phyloP scores from a whole-genome alignment of 441 rosid genomes.

The Kokia cookei region DNA sequence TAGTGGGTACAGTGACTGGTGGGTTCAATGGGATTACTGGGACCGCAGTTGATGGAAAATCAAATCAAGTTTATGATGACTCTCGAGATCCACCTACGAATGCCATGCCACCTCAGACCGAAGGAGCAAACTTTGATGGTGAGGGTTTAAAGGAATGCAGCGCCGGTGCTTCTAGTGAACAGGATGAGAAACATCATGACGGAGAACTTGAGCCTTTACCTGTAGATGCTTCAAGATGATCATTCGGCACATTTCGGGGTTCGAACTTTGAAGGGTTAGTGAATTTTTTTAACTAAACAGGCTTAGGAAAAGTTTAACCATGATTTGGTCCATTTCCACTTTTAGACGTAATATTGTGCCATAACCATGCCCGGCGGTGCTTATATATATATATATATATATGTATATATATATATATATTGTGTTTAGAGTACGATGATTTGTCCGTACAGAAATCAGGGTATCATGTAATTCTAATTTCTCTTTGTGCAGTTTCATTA shows the following conservation, averaged over 20 bases:
- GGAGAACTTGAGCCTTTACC: conserved; percentile 12
- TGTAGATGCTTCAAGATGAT: conserved; percentile 27
- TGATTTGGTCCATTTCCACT: conserved; percentile 9
- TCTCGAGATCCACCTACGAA: conserved; percentile 10
- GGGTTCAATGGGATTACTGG: conserved; percentile 19
- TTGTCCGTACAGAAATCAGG: conserved; percentile 17
- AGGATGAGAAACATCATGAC: conserved; percentile 9
- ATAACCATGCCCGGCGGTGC: conserved; percentile 14
- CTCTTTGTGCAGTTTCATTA: neutral
- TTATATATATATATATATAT: too few species aligned
- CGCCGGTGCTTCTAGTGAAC: conserved; percentile 14
- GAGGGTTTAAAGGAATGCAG: conserved; percentile 11
- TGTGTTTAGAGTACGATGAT: conserved; percentile 14
- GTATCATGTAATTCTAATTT: conserved; percentile 9
- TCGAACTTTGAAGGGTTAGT: conserved; percentile 13
- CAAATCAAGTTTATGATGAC: conserved; percentile 12
- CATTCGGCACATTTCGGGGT: conserved; percentile 9
- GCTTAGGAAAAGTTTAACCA: conserved; percentile 17
- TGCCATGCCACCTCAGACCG: conserved; percentile 16
- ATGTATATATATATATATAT: too few species aligned
- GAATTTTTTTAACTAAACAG: conserved; percentile 28
- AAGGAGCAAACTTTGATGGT: conserved; percentile 13
- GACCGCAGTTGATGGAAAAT: conserved; percentile 22
- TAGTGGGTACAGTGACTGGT: conserved; percentile 12
- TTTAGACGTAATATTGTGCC: conserved; percentile 8